Conservation (phyloP, 495 filamentous ascomycete genomes). For the Neurospora sp. region DNA sequence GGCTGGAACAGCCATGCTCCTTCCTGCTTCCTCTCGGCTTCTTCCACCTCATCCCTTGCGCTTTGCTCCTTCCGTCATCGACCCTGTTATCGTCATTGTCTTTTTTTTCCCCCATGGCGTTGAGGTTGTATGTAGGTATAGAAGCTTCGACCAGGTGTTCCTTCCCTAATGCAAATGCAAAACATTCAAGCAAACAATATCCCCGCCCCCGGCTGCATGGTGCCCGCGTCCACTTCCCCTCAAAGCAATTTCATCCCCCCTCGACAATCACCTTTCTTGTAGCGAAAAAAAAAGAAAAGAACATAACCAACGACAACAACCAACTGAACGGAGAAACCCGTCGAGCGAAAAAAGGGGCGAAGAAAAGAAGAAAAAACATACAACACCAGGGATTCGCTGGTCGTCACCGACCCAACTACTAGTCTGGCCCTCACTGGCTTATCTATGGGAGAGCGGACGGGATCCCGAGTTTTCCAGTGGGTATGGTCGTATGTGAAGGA, state of each 20-base stretch:
- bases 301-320: background rate
- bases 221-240: background rate
- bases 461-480: too few species aligned
- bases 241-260: too few species aligned
- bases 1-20: background rate
- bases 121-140: background rate
- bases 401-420: slow-evolving; percentile 27
- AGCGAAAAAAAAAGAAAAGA: background rate
- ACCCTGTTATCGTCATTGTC: background rate
- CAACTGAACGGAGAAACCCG: background rate
- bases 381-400: slow-evolving; percentile 23
- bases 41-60: background rate
- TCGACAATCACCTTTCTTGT: background rate
- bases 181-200: background rate
- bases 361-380: slow-evolving; percentile 11
- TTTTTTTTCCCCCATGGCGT: background rate
- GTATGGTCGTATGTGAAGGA: too few species aligned
- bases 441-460: too few species aligned
- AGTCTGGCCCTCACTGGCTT: slow-evolving; percentile 3
- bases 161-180: background rate
- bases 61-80: background rate
- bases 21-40: background rate
- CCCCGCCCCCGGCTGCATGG: too few species aligned
- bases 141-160: background rate
- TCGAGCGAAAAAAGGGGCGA: background rate